A percentile compares a stretch with the other conserved stretches of the same genome.
phyloP scores from a whole-genome alignment of 2,329 filamentous ascomycete genomes.

The Trichophyton verrucosum region DNA sequence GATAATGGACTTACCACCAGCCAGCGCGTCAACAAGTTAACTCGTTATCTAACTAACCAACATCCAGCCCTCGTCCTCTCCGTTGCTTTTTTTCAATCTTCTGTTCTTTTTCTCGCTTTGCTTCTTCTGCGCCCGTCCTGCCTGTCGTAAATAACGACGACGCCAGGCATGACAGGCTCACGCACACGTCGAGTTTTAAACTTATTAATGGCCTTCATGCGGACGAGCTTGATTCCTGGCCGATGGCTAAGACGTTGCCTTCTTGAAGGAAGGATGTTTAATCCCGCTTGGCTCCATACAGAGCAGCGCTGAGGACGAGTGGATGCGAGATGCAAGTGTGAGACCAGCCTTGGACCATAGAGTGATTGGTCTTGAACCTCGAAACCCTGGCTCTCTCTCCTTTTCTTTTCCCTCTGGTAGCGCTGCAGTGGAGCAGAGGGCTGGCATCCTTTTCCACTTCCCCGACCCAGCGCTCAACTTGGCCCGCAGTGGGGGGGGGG shows the following conservation, averaged over 20 bases:
- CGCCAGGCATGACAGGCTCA: background rate
- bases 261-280: background rate
- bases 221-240: background rate
- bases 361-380: conserved; percentile 2
- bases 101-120: background rate
- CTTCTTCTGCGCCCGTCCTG: background rate
- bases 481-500: background rate
- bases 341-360: conserved; percentile 5
- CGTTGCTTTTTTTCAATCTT: background rate
- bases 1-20: background rate
- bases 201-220: background rate
- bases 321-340: conserved; percentile 2
- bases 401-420: background rate
- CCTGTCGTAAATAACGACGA: background rate
- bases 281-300: background rate
- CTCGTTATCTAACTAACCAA: background rate
- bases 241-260: background rate
- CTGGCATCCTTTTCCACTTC: conserved; percentile 2
- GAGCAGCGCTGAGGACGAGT: background rate
- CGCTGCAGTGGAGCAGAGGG: background rate
- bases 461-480: background rate
- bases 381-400: background rate
- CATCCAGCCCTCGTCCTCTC: background rate
- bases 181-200: conserved; percentile 1
- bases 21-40: background rate